Evolutionary conservation across 208 protist genomes (phyloP).

Genomic region (Leishmania aethiopica): DNA sequence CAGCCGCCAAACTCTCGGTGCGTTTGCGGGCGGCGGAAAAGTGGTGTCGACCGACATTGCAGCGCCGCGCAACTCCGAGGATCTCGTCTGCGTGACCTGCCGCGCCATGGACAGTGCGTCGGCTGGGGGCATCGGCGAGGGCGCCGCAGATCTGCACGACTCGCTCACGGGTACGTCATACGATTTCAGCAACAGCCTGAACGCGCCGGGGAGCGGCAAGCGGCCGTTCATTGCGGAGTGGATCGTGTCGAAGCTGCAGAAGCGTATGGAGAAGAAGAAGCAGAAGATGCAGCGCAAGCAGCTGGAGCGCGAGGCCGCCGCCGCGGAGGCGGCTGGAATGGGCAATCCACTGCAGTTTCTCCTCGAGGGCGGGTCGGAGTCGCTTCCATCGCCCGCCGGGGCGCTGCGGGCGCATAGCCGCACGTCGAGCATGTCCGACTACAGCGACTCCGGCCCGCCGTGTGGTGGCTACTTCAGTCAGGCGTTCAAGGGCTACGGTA

Average conservation of each 20-base stretch:
- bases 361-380: background rate
- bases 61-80: constrained; percentile 24
- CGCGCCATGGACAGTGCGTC: background rate
- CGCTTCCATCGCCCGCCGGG: background rate
- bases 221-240: constrained; percentile 22
- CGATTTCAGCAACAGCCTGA: background rate
- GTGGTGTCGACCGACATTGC: background rate
- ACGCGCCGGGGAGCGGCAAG: background rate
- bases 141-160: background rate
- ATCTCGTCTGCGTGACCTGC: constrained; percentile 3
- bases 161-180: background rate
- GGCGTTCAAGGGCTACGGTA: background rate
- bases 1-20: constrained; percentile 3
- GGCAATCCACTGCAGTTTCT: background rate
- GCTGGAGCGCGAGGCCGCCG: constrained; percentile 24
- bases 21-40: background rate
- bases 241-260: constrained; percentile 34
- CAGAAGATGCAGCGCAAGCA: constrained; percentile 22
- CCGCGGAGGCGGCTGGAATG: background rate
- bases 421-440: constrained; percentile 9
- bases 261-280: constrained; percentile 35
- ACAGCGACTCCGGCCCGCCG: constrained; percentile 10
- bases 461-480: background rate
- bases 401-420: background rate
- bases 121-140: background rate